Base-by-base conservation (phyloP, 1,284 basidiomycete species). In the Mycena citricolor region DNA sequence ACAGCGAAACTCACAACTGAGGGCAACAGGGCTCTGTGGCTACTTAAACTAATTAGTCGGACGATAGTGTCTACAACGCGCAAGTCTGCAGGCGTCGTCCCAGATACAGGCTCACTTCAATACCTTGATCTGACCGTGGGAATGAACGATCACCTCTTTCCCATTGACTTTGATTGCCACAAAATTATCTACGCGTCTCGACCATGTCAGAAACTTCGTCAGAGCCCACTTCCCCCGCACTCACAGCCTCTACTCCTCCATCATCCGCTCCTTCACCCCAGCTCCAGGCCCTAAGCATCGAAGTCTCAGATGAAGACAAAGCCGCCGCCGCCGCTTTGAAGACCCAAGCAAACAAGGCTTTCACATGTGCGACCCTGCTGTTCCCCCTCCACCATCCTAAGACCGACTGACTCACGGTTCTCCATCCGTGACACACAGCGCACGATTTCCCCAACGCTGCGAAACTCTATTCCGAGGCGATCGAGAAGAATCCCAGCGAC, bases 311-410 rank as follows among this genome's bases (percentile, higher is more conserved):
- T 33, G 74, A 81, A 51, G 86, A 89, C 53, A 80, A 71, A 58
- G 73, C 72, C 28, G 74, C 79, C 57, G 89, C 91, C 4, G 65
- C 76, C 7, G 74, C 73, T 56, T 62, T 94, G 47, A 97, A 97
- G 66, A 76, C 72, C 7, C 74, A 86, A 54, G 94, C 93, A 10
- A 97, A 97, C 70, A 83, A 85, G 58, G 87, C 90, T 4, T 97
- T 95, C 61, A 69, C 71, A 23, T 69, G 90, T 90, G 65, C 61
- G 77, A 53, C 47, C 42, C 23, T 42, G 54, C 49, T 19, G 19
- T 39, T 31, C 11, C 32, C 48, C 28, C n/a, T 31, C 30, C 12
- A 25, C 13, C 21, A 32, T 34, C 32, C 33, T 7, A 29, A 5
- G 2, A 8, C 1, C 19, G 13, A 8, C 20, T 41, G 17, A 44